These are phyloP conservation scores for Vitis hybrid DNA, from an alignment of 177 flowering plant species.

Conservation along the genomic window DNA sequence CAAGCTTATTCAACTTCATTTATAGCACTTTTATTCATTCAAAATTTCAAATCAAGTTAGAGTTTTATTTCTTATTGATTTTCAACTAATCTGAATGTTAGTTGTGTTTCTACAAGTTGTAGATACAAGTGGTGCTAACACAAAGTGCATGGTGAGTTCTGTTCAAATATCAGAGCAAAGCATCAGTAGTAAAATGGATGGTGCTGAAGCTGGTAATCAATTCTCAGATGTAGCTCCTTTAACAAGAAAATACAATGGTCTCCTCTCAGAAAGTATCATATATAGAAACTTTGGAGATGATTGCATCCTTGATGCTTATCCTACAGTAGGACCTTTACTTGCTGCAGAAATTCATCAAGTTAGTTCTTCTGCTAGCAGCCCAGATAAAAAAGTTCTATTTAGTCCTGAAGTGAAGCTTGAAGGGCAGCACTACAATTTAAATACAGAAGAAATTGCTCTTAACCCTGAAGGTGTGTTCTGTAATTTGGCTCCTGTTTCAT, in stretches of 20 bases:
- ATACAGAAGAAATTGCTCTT: conserved; percentile 7
- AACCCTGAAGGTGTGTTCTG: conserved; percentile 13
- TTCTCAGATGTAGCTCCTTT: conserved; percentile 14
- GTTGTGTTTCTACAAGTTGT: conserved; percentile 1
- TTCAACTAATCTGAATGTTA: not conserved
- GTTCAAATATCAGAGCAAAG: conserved; percentile 21
- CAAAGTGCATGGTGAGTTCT: conserved; percentile 8
- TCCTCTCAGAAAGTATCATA: conserved; percentile 44
- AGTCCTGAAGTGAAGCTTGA: conserved; percentile 18
- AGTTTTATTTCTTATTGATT: not conserved
- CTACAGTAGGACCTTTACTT: conserved; percentile 12
- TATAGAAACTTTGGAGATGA: conserved; percentile 25
- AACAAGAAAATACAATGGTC: conserved; percentile 12
- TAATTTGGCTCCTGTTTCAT: conserved; percentile 6
- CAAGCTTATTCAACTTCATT: not conserved
- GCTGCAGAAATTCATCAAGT: conserved; percentile 16
- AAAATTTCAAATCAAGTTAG: not conserved
- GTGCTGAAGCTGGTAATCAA: conserved; percentile 8
- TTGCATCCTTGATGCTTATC: conserved; percentile 17
- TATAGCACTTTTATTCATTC: not conserved
- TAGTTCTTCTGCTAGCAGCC: conserved; percentile 14
- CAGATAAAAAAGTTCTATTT: conserved; percentile 9
- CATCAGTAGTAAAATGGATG: conserved; percentile 3
- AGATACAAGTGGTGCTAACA: conserved; percentile 5
- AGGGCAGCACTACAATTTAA: conserved; percentile 13